These are phyloP conservation scores for Bruguiera hainesii DNA, from an alignment of 441 rosid species.

Conservation along the genomic window DNA sequence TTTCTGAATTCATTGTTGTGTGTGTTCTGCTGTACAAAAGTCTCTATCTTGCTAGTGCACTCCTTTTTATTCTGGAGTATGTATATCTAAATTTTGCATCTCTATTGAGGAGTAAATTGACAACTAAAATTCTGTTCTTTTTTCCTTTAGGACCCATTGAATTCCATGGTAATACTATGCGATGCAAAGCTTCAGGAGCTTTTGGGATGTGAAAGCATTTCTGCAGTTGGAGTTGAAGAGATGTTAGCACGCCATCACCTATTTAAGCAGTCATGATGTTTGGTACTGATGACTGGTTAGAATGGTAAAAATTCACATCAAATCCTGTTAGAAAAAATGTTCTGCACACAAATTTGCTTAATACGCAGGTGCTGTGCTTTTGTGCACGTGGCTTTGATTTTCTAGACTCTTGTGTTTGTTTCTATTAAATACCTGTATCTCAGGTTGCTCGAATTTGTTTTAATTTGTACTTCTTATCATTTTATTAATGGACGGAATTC, in stretches of 20 bases:
- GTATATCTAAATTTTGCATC: too few relatives aligned
- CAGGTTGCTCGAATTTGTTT: too few relatives aligned
- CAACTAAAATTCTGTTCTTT: conserved; percentile 8
- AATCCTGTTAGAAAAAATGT: too few relatives aligned
- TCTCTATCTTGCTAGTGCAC: too few relatives aligned
- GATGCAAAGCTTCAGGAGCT: conserved; percentile 79
- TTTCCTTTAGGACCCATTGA: conserved; percentile 53
- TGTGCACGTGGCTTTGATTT: not conserved
- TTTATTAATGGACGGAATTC: too few relatives aligned
- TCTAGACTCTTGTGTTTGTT: too few relatives aligned
- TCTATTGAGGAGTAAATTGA: conserved; percentile 3
- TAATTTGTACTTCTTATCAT: too few relatives aligned
- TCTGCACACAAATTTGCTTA: too few relatives aligned
- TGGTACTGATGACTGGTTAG: conserved; percentile 34
- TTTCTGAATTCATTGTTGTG: not conserved
- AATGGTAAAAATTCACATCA: not conserved
- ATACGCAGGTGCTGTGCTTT: too few relatives aligned
- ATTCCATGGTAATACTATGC: conserved; percentile 74
- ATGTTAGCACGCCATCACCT: conserved; percentile 64
- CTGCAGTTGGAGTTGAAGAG: conserved; percentile 75
- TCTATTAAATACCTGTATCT: too few relatives aligned
- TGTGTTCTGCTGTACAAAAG: too few relatives aligned
- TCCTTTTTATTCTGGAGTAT: too few relatives aligned
- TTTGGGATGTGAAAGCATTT: conserved; percentile 86
- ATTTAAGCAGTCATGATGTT: conserved; percentile 50